Conservation (phyloP, 1,284 basidiomycete genomes). For the Ganoderma lucidum region DNA sequence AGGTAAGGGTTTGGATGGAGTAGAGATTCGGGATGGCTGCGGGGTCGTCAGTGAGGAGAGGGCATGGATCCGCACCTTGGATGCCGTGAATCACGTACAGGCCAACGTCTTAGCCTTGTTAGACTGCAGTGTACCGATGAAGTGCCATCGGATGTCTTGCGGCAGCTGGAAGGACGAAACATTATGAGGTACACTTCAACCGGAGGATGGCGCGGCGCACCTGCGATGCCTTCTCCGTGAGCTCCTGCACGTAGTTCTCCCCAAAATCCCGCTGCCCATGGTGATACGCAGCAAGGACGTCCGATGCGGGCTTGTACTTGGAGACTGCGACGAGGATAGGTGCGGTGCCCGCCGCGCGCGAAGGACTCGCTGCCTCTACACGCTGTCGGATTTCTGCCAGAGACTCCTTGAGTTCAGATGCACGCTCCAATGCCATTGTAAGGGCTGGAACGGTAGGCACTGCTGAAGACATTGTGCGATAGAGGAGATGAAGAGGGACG, state of each 20-base stretch:
- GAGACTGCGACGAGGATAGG: conserved; percentile 87
- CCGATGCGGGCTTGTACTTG: conserved; percentile 91
- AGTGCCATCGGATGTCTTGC: conserved; percentile 92
- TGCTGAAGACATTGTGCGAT: conserved; percentile 29
- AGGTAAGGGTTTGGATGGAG: conserved; percentile 92
- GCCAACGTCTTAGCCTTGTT: conserved; percentile 96
- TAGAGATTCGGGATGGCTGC: conserved; percentile 90
- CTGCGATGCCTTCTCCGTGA: conserved; percentile 87
- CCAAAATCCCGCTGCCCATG: conserved; percentile 91
- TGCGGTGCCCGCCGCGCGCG: conserved; percentile 22
- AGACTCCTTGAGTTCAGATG: conserved; percentile 58
- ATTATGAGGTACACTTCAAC: conserved; percentile 9
- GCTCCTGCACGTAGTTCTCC: conserved; percentile 97
- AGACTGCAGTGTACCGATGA: conserved; percentile 94
- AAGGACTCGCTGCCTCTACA: conserved; percentile 46
- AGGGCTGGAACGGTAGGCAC: conserved; percentile 13
- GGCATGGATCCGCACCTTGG: conserved; percentile 8
- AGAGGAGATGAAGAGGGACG: conserved; percentile 19
- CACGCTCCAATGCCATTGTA: conserved; percentile 39
- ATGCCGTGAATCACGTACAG: conserved; percentile 50
- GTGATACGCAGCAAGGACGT: conserved; percentile 86
- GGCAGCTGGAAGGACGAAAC: conserved; percentile 65
- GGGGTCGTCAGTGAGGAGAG: conserved; percentile 20
- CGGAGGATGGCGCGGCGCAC: conserved; percentile 53
- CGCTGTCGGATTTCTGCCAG: conserved; percentile 59